Evolutionary conservation across 495 filamentous ascomycete genomes (phyloP), one percentile per base, ranked within the genome.

Genomic region (Trypethelium eluteriae): DNA sequence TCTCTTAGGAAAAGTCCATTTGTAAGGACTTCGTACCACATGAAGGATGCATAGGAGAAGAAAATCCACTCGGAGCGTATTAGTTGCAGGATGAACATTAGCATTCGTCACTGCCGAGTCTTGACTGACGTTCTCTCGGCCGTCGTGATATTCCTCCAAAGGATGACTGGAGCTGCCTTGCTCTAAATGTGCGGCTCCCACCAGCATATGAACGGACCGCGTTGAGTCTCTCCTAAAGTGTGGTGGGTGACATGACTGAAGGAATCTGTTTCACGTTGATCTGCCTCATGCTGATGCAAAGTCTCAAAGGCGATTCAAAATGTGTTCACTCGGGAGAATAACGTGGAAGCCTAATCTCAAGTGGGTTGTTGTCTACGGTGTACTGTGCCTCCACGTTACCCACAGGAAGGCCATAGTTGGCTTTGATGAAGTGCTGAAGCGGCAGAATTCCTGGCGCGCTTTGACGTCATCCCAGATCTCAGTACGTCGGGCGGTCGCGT

Each of bases 391-490:
- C 16, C 10, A 53, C 49, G 16, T 53, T 53, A 12, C 16, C 14
- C n/a, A 12, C 9, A 11, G 12, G 49, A 53, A 5, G 5, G 49
- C 49, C 49, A 18, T 5, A 53, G n/a, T 53, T 53, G 49, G 49
- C 5, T 5, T 53, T 53, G 49, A 53, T 53, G 49, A 18, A 53
- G 25, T 25, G 25, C 25, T 25, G 25, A 25, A 25, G 25, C 41
- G 14, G 6, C 14, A 44, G 6, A 14, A 44, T 1, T 44, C 7
- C 14, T 7, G 41, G 41, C 34, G 18, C 32, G n/a, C 18, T 36
- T 59, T 59, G 53, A 59, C 53, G 53, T 59, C 53, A 59, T 59
- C 7, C 7, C 18, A 34, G 36, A 7, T 59, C 36, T 32, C 53
- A 3, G 14, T 14, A 44, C 14, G 41, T 14, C 14, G 41, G 41